Evolutionary conservation across 306 rosid genomes (phyloP).

Genomic region (Neltuma alba): DNA sequence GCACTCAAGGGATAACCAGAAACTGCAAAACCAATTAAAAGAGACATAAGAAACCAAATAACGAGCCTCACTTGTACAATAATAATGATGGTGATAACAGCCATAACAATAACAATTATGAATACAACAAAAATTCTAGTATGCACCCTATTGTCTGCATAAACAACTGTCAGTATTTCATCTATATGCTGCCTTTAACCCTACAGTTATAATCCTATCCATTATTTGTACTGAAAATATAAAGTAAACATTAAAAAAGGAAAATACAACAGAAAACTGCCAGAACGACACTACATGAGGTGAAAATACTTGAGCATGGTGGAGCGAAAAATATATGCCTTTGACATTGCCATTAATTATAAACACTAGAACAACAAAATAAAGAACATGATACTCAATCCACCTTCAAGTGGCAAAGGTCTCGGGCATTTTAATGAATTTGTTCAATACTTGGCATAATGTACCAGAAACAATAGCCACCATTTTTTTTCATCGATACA

Average conservation of each 20-base stretch:
- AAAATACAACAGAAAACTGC: background rate
- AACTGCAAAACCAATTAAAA: slow-evolving; percentile 5
- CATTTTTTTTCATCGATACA: background rate
- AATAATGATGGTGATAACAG: background rate
- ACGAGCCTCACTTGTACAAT: background rate
- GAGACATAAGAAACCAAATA: background rate
- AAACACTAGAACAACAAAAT: background rate
- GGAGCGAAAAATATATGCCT: background rate
- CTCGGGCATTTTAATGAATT: background rate
- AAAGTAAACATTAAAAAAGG: background rate
- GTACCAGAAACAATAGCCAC: background rate
- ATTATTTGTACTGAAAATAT: background rate
- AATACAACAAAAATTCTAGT: background rate
- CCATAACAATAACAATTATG: background rate
- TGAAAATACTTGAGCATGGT: background rate
- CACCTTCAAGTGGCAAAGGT: background rate
- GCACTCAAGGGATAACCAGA: slow-evolving; percentile 28
- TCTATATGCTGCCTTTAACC: background rate
- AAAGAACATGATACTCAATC: background rate
- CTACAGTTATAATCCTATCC: background rate
- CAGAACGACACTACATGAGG: background rate
- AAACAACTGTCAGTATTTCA: background rate
- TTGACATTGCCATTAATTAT: background rate
- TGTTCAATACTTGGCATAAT: background rate
- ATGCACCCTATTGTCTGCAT: background rate